Base-by-base conservation (phyloP, 352 stramenopile genomes). In the Peronospora tabacina region DNA sequence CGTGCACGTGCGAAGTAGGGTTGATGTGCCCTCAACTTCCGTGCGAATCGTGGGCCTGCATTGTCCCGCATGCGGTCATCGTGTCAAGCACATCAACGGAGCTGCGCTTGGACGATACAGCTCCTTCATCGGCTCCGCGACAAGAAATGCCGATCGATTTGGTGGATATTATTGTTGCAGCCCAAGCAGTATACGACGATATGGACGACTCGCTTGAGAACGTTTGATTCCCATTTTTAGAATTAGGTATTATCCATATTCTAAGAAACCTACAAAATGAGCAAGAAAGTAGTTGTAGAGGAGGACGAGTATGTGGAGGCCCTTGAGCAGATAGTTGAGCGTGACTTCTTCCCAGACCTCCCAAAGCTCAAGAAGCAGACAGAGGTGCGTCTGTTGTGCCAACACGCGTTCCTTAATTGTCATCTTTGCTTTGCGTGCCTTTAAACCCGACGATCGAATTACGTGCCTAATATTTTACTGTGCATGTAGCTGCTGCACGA, bases 261-360 rank as follows among this genome's bases (percentile, higher is more conserved):
- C 22, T 17, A 29, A 30, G 20, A 34, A 26, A 50, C 10, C 7
- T 32, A 12, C 44, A 68, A 37, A 33, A 67, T 67, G 57, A 67
- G 44, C 40, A 63, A 61, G 30, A 67, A 68, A 55, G 68, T 75
- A 51, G 61, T 90, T 58, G 61, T 93, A 24, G 80, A 93, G 36
- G 82, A 93, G 55, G 82, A 93, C 13, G 63, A 68, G 49, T 93
- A 91, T 47, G 81, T 91, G 22, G 70, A 79, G 55, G 56, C 59
- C 35, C 59, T 93, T 20, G 82, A 72, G 40, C 61, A 70, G 46
- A 90, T 93, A 50, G 91, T 93, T 55, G 75, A 93, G 69, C 80
- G 82, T 42, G 80, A 90, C 62, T 93, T 90, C 70, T 93, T 93
- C 57, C 82, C 82, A 22, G 80, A 89, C 49, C 64, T 90, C 2